Conservation (phyloP, 2,329 filamentous ascomycete species). For the Fusarium duplospermum region DNA sequence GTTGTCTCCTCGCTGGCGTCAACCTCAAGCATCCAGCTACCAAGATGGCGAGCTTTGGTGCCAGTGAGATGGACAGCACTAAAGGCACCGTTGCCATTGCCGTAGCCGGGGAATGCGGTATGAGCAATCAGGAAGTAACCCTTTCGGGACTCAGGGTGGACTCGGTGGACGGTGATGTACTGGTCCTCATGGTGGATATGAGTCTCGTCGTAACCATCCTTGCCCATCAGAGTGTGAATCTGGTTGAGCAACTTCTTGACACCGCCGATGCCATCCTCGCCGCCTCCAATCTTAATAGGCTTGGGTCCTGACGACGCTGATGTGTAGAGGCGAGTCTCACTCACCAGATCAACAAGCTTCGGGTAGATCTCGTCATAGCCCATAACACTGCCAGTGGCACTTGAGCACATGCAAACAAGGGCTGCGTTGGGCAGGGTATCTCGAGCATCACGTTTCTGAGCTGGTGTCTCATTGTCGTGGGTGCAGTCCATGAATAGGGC, state of each 20-base stretch:
- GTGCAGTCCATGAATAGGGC: slow-evolving; percentile 99
- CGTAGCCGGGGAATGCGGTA: slow-evolving; percentile 92
- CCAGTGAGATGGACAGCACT: slow-evolving; percentile 83
- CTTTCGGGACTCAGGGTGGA: slow-evolving; percentile 91
- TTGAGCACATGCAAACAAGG: slow-evolving; percentile 94
- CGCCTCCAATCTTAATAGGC: slow-evolving; percentile 73
- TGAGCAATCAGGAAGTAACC: slow-evolving; percentile 97
- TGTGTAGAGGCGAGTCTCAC: slow-evolving; percentile 85
- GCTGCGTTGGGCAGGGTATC: slow-evolving; percentile 96
- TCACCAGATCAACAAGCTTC: slow-evolving; percentile 89
- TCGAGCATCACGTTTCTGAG: slow-evolving; percentile 92
- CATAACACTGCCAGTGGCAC: slow-evolving; percentile 95
- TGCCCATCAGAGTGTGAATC: slow-evolving; percentile 95
- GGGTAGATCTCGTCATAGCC: slow-evolving; percentile 98
- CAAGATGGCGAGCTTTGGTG: slow-evolving; percentile 86
- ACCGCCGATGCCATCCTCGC: slow-evolving; percentile 86
- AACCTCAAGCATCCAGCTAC: slow-evolving; percentile 92
- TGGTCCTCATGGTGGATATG: slow-evolving; percentile 97
- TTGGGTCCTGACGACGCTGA: slow-evolving; percentile 75
- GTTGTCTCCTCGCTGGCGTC: slow-evolving; percentile 79
- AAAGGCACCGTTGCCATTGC: slow-evolving; percentile 84
- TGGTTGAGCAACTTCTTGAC: slow-evolving; percentile 94
- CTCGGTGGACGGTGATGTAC: slow-evolving; percentile 95
- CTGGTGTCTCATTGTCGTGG: slow-evolving; percentile 96
- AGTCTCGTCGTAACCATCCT: slow-evolving; percentile 93